These are phyloP conservation scores for Seiridium unicorne DNA, from an alignment of 2,329 filamentous ascomycete genomes.

Conservation along the genomic window DNA sequence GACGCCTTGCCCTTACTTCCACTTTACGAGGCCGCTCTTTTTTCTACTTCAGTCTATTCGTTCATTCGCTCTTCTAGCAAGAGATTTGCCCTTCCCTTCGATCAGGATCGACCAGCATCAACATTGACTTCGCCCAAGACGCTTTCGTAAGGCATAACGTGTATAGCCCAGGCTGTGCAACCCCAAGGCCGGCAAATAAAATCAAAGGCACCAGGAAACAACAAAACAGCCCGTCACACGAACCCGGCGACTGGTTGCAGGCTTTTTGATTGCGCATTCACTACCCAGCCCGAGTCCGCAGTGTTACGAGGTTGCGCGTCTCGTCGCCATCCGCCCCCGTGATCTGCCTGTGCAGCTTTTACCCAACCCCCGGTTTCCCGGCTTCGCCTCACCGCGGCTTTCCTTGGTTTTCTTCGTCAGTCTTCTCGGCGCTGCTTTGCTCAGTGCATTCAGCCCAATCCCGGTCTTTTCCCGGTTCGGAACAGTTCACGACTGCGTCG, in stretches of 20 bases:
- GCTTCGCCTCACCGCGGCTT: slow-evolving; percentile 5
- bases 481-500: not conserved
- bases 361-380: not conserved
- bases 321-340: slow-evolving; percentile 7
- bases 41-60: not conserved
- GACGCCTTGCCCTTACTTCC: not conserved
- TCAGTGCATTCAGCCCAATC: slow-evolving; percentile 5
- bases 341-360: not conserved
- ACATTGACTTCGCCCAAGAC: slow-evolving; percentile 1
- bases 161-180: slow-evolving; percentile 6
- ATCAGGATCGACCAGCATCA: not conserved
- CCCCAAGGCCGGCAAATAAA: not conserved
- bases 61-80: not conserved
- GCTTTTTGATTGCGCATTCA: not conserved
- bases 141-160: slow-evolving; percentile 5
- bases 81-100: no score
- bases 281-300: slow-evolving; percentile 2
- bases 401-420: not conserved
- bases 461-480: not conserved
- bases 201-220: not conserved
- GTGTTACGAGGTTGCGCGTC: slow-evolving; percentile 9
- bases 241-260: not conserved
- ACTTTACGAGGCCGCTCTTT: not conserved
- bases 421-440: not conserved
- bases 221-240: not conserved